Evolutionary conservation across 495 filamentous ascomycete species (phyloP).

Genomic region (Tuber umbilicatum): DNA sequence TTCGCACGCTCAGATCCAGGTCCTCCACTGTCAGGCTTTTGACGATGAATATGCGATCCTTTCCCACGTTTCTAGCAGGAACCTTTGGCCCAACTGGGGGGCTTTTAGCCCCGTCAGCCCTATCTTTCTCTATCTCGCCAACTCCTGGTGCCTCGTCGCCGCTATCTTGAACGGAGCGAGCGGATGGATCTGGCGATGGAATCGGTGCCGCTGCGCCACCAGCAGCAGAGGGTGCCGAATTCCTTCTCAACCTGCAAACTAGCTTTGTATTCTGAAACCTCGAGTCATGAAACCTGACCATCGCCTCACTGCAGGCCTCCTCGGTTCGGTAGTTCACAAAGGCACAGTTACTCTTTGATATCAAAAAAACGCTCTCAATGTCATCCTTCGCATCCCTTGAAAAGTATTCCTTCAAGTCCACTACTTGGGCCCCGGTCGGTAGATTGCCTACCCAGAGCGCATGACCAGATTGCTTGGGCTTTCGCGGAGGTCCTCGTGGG

Average conservation of each 20-base stretch:
- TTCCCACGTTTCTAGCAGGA: slow-evolving; percentile 37
- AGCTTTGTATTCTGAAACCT: slow-evolving; percentile 79
- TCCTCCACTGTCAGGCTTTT: slow-evolving; percentile 96
- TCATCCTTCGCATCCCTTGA: slow-evolving; percentile 69
- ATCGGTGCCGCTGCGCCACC: slow-evolving; percentile 46
- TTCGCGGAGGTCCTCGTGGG: slow-evolving; percentile 81
- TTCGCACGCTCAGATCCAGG: slow-evolving; percentile 80
- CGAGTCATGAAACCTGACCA: slow-evolving; percentile 83
- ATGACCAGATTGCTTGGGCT: slow-evolving; percentile 87
- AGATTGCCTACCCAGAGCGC: slow-evolving; percentile 97
- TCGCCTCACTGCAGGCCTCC: slow-evolving; percentile 64
- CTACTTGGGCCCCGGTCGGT: slow-evolving; percentile 69
- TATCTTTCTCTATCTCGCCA: slow-evolving; percentile 26
- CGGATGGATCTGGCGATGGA: slow-evolving; percentile 49
- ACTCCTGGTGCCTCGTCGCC: slow-evolving; percentile 31
- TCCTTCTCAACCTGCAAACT: slow-evolving; percentile 83
- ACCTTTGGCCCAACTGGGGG: slow-evolving; percentile 39
- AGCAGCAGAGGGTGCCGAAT: slow-evolving; percentile 47
- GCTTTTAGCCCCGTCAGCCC: slow-evolving; percentile 16
- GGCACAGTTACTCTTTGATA: slow-evolving; percentile 95
- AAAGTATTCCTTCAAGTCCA: slow-evolving; percentile 82
- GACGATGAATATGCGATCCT: slow-evolving; percentile 80
- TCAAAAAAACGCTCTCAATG: slow-evolving; percentile 86
- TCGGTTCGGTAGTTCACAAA: slow-evolving; percentile 95
- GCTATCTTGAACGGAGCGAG: slow-evolving; percentile 20